Base-by-base conservation (phyloP, 306 rosid genomes). In the Pterocarpus santalinus region DNA sequence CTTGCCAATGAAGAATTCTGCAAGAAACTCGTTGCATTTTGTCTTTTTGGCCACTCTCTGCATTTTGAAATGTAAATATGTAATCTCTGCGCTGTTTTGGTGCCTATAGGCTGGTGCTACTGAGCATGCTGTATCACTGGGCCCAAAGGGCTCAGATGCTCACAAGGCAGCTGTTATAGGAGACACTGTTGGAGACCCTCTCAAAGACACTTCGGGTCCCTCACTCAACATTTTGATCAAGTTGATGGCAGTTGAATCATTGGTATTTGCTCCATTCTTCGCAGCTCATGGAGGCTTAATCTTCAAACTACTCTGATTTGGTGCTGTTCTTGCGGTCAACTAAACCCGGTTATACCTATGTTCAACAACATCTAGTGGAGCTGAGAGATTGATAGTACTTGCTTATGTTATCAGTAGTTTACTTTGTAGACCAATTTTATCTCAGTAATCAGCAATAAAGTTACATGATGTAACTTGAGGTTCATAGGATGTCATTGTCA, bases 131-230 rank as follows among this genome's bases (percentile, higher is more conserved):
- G 84, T 80, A 60, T 64, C 94, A 38, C 86, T 92, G 0, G 97
- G 94, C 39, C 97, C 92, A 0, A 91, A 90, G 80, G 94, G 94
- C 34, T 88, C 92, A 5, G 90, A 87, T 2, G 46, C 90, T 15
- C 94, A 88, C 86, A 87, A 88, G 67, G 94, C 94, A 0, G 90
- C 92, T 28, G 94, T 90, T 41, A 88, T 88, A 52, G 90, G 90
- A 0, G 89, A 88, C 79, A 90, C 89, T 11, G 78, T 88, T 32
- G 92, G 92, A 53, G 88, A 88, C 77, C 94, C 94, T 36, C 89
- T 88, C 6, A 88, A 90, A 73, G 90, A 90, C 86, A 90, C 90
- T 68, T 88, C 88, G 22, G 90, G 94, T 15, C 92, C 94, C 55
- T 91, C 94, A 49, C 92, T 87, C 82, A 89, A 89, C 73, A 91